Conservation (phyloP, 331 rosid genomes). For the Pyrus hybrid region DNA sequence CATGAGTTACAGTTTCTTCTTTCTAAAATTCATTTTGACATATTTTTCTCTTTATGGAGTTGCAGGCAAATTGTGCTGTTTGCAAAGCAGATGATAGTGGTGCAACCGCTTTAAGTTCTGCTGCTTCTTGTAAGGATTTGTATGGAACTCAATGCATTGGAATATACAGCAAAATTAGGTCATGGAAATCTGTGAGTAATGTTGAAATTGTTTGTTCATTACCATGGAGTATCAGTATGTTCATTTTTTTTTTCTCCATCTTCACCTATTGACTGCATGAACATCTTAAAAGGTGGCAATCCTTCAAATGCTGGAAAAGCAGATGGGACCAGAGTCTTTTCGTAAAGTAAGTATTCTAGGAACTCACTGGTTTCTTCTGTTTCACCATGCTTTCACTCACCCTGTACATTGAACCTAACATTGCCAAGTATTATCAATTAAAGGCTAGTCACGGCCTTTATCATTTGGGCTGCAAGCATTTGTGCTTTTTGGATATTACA, state of each 20-base stretch:
- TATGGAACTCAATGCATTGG: slow-evolving; percentile 92
- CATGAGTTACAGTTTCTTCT: background rate
- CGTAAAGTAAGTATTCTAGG: slow-evolving; percentile 61
- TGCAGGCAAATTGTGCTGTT: slow-evolving; percentile 90
- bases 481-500: background rate
- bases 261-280: background rate
- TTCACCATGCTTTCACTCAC: background rate
- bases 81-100: slow-evolving; percentile 79
- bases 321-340: slow-evolving; percentile 97
- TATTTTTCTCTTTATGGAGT: background rate
- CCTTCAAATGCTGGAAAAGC: slow-evolving; percentile 98
- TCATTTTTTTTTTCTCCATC: background rate
- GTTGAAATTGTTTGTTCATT: slow-evolving; percentile 5
- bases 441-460: background rate
- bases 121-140: slow-evolving; percentile 85
- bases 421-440: background rate
- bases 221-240: background rate
- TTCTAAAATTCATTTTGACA: background rate
- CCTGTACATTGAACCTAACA: background rate
- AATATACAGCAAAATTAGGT: slow-evolving; percentile 76
- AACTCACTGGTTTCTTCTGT: background rate
- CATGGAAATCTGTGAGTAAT: slow-evolving; percentile 90
- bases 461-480: background rate
- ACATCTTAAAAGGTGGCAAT: slow-evolving; percentile 61
- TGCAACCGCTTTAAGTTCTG: slow-evolving; percentile 77